A percentile compares a stretch with the other conserved stretches of the same genome.
Conservation (phyloP, 2,329 filamentous ascomycete genomes). For the Neocucurbitaria cava region DNA sequence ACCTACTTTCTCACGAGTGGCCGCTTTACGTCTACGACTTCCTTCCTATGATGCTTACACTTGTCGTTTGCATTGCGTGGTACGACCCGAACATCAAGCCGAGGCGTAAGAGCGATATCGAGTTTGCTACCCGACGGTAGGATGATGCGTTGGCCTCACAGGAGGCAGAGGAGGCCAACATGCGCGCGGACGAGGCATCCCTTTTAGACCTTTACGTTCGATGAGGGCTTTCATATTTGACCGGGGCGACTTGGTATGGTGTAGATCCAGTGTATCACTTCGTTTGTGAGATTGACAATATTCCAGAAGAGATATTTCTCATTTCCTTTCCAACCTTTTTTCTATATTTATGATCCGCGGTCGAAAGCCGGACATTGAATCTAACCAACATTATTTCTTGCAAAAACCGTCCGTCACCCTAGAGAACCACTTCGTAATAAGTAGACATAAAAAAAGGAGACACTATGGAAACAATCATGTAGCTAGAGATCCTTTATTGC, state of each 20-base stretch:
- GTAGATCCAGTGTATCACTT: not conserved
- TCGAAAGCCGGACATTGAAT: too few relatives aligned
- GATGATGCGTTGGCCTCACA: not conserved
- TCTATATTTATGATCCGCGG: too few relatives aligned
- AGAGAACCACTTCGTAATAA: too few relatives aligned
- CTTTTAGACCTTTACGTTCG: slow-evolving; percentile 13
- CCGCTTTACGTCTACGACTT: slow-evolving; percentile 38
- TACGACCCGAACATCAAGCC: slow-evolving; percentile 37
- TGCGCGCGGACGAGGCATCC: slow-evolving; percentile 6
- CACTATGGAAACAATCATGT: too few relatives aligned
- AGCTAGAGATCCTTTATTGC: too few relatives aligned
- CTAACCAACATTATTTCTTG: too few relatives aligned
- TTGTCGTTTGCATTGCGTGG: slow-evolving; percentile 32
- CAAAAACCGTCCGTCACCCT: too few relatives aligned
- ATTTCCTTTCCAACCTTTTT: not conserved
- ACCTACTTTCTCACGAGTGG: slow-evolving; percentile 35
- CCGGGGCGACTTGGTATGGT: not conserved
- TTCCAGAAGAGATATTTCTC: not conserved
- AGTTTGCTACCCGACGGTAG: slow-evolving; percentile 24
- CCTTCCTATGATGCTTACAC: slow-evolving; percentile 33
- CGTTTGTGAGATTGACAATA: not conserved
- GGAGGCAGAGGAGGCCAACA: not conserved
- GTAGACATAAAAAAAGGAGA: too few relatives aligned
- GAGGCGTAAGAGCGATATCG: slow-evolving; percentile 23
- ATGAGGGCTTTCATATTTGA: not conserved